Evolutionary conservation across 2,329 filamentous ascomycete genomes (phyloP).

Genomic region (Cladosporium sp.): DNA sequence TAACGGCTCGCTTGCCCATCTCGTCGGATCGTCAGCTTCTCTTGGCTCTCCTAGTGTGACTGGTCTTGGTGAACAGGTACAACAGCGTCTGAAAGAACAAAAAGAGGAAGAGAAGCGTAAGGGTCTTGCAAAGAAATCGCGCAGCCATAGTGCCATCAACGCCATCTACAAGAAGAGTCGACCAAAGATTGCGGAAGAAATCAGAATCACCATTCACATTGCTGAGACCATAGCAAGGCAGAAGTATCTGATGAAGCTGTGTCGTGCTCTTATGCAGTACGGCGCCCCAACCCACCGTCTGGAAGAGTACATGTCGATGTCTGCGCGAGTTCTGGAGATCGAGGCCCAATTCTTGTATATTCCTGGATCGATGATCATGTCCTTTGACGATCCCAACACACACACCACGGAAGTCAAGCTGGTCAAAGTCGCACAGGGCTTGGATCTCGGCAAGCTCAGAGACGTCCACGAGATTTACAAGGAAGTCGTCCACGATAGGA

Average conservation of each 20-base stretch:
- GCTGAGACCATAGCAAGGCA: constrained; percentile 72
- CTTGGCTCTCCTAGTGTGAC: constrained; percentile 39
- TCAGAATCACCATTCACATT: constrained; percentile 58
- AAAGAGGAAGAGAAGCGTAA: constrained; percentile 32
- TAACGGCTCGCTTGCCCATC: constrained; percentile 38
- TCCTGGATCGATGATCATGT: constrained; percentile 90
- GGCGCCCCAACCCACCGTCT: constrained; percentile 87
- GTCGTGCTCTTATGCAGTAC: constrained; percentile 81
- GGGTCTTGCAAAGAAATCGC: constrained; percentile 11
- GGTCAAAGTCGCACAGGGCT: constrained; percentile 62
- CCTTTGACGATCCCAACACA: constrained; percentile 70
- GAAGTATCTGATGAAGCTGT: constrained; percentile 78
- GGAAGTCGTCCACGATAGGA: constrained; percentile 71
- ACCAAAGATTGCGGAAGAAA: constrained; percentile 45
- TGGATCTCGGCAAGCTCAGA: constrained; percentile 69
- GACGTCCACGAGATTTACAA: constrained; percentile 77
- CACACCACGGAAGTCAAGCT: constrained; percentile 79
- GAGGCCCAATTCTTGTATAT: constrained; percentile 87
- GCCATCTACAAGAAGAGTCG: constrained; percentile 34
- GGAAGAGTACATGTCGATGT: constrained; percentile 90
- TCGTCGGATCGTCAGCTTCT: constrained; percentile 42
- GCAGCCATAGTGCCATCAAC: constrained; percentile 31
- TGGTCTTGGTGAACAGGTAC: constrained; percentile 40
- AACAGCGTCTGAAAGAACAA: constrained; percentile 36
- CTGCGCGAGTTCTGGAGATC: constrained; percentile 80